Conservation (phyloP, 176 grass and related monocot genomes). For the Carex pumila region DNA sequence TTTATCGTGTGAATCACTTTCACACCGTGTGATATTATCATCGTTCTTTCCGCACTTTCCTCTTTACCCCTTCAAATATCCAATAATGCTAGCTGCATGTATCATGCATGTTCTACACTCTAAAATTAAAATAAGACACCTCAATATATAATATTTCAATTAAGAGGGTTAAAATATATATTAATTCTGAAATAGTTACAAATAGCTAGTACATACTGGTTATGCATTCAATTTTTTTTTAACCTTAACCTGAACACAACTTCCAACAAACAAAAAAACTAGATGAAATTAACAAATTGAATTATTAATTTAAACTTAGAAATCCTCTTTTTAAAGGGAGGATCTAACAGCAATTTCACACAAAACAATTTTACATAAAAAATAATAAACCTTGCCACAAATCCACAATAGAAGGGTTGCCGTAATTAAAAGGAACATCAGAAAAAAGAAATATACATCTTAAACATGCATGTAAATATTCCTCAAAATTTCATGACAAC, state of each 20-base stretch:
- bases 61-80: neutral
- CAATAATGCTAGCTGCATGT: no score
- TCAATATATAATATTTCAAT: no score
- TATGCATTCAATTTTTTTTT: neutral
- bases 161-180: no score
- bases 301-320: neutral
- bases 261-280: neutral
- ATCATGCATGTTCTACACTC: no score
- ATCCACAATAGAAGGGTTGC: neutral
- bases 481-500: slow-evolving; percentile 4
- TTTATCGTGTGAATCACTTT: no score
- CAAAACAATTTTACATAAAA: neutral
- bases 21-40: neutral
- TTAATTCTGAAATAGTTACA: no score
- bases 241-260: neutral
- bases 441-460: neutral
- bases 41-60: neutral
- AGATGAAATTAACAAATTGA: neutral
- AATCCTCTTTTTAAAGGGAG: slow-evolving; percentile 1
- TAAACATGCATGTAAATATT: neutral
- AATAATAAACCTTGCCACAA: neutral
- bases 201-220: neutral
- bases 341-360: neutral
- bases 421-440: neutral
- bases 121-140: no score